Evolutionary conservation across 2,329 filamentous ascomycete species (phyloP), one percentile per base, ranked within the genome.

Genomic region (Sarocladium strictum): DNA sequence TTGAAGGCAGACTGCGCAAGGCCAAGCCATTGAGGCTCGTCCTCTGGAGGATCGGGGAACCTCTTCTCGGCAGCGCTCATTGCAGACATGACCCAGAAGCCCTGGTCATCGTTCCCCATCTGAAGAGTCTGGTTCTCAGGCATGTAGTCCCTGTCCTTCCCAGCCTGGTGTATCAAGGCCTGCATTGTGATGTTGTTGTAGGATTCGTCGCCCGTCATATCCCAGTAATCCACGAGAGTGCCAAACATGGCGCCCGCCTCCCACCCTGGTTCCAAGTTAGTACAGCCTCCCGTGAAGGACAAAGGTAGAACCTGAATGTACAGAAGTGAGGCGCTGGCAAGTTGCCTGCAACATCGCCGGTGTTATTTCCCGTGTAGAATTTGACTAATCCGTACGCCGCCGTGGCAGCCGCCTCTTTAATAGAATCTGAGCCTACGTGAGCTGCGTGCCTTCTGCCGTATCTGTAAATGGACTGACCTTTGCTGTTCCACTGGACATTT

Each of bases 41-140:
- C 79, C 0, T 73, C 60, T 0, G 81, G 77, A 4, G 87, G 85
- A 62, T 90, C 79, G 1, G 86, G 85, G 63, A 87, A 93, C 58
- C 84, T 84, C 63, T 85, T 81, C 69, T 95, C 90, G 35, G 87
- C 86, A 2, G 90, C 90, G 10, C 81, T 80, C 76, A 95, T 87
- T 57, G 86, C 87, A 1, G 89, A 82, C 75, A 94, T 79, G 15
- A 81, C 88, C 90, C 90, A 95, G 70, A 94, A 93, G 5, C 87
- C 85, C 67, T 90, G 87, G 61, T 90, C 87, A 59, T 90, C 87
- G 69, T 89, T 90, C 59, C 86, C 86, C 58, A 79, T 69, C 2
- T 77, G 78, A 49, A 73, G 68, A 4, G 81, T 84, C 67, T 85
- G 83, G 67, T 86, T 86, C n/a, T 67, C 64, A 2, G 86, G 86